Evolutionary conservation across 2,329 filamentous ascomycete species (phyloP), one percentile per base, ranked within the genome.

Genomic region (Calonectria hawksworthii): DNA sequence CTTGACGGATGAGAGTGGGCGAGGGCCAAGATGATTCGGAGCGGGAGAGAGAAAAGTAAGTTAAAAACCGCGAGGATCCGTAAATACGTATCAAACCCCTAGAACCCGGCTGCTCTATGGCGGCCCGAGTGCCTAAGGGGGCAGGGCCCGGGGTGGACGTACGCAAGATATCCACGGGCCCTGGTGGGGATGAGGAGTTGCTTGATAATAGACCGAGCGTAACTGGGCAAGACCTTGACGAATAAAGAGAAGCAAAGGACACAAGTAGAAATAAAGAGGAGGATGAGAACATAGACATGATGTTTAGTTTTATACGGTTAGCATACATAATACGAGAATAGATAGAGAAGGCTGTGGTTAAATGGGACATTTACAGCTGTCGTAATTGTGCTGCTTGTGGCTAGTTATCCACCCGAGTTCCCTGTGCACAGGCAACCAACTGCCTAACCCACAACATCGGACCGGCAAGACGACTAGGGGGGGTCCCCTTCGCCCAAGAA

Each of bases 151-250:
- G 30, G 68, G 26, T 36, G 21, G 30, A 41, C 41, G 32, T 50
- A 26, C 23, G 18, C 23, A 41, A 75, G 72, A 80, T 78, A 77
- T 76, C 75, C 56, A 50, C 34, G 36, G 7, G 68, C 14, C 21
- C 18, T 34, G 47, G 75, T 34, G 28, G 73, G 54, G 71, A 67
- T 73, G 73, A 50, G 16, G 32, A 65, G 70, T 70, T 70, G 66
- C 72, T 70, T 41, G 68, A 68, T 36, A 65, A 75, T 56, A 76
- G 76, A 78, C 63, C 63, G 44, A 67, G 47, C 51, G 68, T 63
- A 30, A 72, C 47, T 52, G 36, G 52, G 51, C 34, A 10, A 50
- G 28, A 23, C 10, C 21, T 65, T 50, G 41, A 23, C 16, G 7
- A 65, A 50, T 65, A 64, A 68, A 71, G 41, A 34, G 18, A 68